Evolutionary conservation across 164 flowering plant genomes (phyloP).

Genomic region (Stephania yunnanensis): DNA sequence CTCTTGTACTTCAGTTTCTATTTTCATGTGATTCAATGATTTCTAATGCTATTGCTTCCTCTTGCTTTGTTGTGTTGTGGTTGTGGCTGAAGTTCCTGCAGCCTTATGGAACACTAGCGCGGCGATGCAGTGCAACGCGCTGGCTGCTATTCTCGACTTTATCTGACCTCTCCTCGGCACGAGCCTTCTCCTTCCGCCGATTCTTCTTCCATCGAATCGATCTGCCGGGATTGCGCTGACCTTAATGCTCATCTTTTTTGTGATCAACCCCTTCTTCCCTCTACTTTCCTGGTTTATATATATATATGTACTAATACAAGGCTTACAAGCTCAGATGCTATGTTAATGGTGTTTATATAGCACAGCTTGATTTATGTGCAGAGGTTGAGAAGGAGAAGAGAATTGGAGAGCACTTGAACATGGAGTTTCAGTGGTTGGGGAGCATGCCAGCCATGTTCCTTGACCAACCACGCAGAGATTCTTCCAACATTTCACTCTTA

Average conservation of each 20-base stretch:
- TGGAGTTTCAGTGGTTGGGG: background rate
- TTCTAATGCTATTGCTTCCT: constrained; percentile 14
- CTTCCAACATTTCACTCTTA: background rate
- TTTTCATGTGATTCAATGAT: constrained; percentile 4
- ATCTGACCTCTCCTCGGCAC: constrained; percentile 55
- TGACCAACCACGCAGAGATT: too few species aligned
- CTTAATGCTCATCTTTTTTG: background rate
- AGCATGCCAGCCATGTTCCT: background rate
- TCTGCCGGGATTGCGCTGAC: too few species aligned
- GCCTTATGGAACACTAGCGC: too few species aligned
- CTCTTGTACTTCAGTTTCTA: background rate
- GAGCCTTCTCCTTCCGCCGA: constrained; percentile 18
- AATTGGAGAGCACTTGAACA: background rate
- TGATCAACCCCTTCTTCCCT: background rate
- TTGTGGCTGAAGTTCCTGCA: background rate
- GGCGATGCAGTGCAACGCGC: constrained; percentile 24
- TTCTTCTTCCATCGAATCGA: too few species aligned
- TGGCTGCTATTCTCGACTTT: constrained; percentile 48
- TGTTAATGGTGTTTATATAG: background rate
- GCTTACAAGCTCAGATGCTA: background rate
- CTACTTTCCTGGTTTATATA: background rate
- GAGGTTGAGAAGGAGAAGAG: background rate
- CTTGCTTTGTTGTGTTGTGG: constrained; percentile 4
- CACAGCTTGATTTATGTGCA: background rate
- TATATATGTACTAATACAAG: too few species aligned